Evolutionary conservation across 805 yeast species (phyloP), one percentile per base, ranked within the genome.

Genomic region (Candida easanensis): DNA sequence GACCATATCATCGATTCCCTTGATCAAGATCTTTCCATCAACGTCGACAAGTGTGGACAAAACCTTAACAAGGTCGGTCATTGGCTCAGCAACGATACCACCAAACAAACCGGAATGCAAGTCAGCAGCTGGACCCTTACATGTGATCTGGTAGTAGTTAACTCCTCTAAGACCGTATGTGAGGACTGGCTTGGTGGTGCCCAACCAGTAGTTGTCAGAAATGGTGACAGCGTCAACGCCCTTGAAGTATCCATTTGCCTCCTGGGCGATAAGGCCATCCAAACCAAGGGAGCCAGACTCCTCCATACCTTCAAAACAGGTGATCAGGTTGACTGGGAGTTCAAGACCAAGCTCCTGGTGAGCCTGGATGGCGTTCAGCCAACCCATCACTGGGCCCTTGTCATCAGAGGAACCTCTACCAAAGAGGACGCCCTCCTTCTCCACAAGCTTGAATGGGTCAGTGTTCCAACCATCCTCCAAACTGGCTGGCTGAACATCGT

Each of bases 291-390:
- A 88, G 19, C 99, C 99, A 51, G 90, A 82, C 70, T 93, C 99
- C 70, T 93, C 99, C 99, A 93, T 93, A 49, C 99, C 98, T 70
- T 93, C 99, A 59, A 93, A 93, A 67, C 97, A 88, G 63, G 86
- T 84, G 38, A 89, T 77, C 56, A 93, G 68, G 70, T 93, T 93
- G 50, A 93, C 97, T 16, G 99, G 99, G 45, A 93, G 74, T 51
- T 90, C 97, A 59, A 87, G 60, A 17, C 88, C 89, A 44, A 88
- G 76, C 54, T 81, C 85, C 44, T 76, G 81, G 69, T 93, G 97
- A 14, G 99, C 97, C 69, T 90, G 85, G 33, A 93, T 74, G 32
- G 82, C 84, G 63, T 93, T 91, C 63, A 93, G 76, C 99, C 99
- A 93, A 42, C 96, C 97, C 56, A 90, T 73, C 35, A 93, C 95